phyloP scores from a whole-genome alignment of 148 eudicot genomes.

The Suaeda aralocaspica region DNA sequence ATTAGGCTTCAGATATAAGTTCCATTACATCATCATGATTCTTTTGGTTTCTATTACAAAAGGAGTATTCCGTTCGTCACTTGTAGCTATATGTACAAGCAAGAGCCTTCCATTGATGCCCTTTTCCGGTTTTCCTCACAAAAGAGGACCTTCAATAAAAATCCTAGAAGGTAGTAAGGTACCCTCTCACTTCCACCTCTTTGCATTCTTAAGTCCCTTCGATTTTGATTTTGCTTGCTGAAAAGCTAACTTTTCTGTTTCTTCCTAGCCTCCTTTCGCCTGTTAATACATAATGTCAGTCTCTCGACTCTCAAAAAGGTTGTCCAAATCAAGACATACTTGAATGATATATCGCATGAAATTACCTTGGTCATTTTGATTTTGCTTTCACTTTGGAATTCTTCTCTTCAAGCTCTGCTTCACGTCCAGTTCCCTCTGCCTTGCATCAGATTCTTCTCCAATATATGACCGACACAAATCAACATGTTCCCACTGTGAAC shows the following conservation, averaged over 20 bases:
- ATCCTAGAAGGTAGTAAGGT: slow-evolving; percentile 3
- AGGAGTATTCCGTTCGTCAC: not conserved
- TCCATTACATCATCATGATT: slow-evolving; percentile 8
- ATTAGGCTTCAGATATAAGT: not conserved
- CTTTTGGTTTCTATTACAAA: not conserved
- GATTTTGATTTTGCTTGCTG: slow-evolving; percentile 90
- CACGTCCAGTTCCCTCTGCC: slow-evolving; percentile 75
- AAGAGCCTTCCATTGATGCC: not conserved
- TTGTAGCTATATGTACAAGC: slow-evolving; percentile 15
- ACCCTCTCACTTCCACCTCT: slow-evolving; percentile 71
- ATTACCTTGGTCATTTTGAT: slow-evolving; percentile 93
- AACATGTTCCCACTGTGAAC: too few species aligned
- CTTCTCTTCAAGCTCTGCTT: slow-evolving; percentile 84
- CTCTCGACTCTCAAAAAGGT: not conserved
- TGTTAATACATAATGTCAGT: slow-evolving; percentile 22
- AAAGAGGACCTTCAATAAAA: slow-evolving; percentile 21
- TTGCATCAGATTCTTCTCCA: slow-evolving; percentile 93
- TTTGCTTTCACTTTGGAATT: slow-evolving; percentile 85
- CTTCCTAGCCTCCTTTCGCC: slow-evolving; percentile 95
- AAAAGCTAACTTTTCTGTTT: slow-evolving; percentile 84
- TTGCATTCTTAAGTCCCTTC: slow-evolving; percentile 61
- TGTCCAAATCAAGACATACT: not conserved
- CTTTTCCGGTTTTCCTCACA: not conserved
- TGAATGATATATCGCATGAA: not conserved
- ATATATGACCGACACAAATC: slow-evolving; percentile 85